Conservation (phyloP, 257 asterid genomes). For the Solanum pennellii region DNA sequence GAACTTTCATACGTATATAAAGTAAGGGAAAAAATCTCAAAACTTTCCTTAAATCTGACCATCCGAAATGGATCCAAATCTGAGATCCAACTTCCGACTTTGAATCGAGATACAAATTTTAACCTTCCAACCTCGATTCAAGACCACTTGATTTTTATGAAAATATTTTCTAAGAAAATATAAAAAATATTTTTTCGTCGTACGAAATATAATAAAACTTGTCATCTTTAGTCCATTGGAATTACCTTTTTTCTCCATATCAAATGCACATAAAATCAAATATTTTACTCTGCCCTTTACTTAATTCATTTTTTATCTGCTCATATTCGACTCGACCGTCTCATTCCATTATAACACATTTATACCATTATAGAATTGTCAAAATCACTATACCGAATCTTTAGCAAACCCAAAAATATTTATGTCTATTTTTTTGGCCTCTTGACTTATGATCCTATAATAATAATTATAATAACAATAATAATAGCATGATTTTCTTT, state of each 20-base stretch:
- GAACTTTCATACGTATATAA: no score
- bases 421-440: neutral
- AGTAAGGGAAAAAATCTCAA: neutral
- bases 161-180: no score
- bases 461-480: neutral
- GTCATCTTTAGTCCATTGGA: accelerated
- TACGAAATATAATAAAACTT: no score
- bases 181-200: no score
- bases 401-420: neutral
- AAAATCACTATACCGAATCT: neutral
- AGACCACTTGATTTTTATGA: neutral
- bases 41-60: neutral
- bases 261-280: accelerated
- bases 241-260: accelerated
- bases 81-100: neutral
- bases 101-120: neutral
- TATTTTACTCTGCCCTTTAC: no score
- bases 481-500: neutral
- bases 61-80: neutral
- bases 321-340: accelerated
- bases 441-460: neutral
- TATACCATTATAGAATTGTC: neutral
- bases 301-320: no score
- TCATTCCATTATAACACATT: neutral
- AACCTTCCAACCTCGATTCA: neutral